phyloP scores from a whole-genome alignment of 495 filamentous ascomycete species.

The Copromyces sp. region DNA sequence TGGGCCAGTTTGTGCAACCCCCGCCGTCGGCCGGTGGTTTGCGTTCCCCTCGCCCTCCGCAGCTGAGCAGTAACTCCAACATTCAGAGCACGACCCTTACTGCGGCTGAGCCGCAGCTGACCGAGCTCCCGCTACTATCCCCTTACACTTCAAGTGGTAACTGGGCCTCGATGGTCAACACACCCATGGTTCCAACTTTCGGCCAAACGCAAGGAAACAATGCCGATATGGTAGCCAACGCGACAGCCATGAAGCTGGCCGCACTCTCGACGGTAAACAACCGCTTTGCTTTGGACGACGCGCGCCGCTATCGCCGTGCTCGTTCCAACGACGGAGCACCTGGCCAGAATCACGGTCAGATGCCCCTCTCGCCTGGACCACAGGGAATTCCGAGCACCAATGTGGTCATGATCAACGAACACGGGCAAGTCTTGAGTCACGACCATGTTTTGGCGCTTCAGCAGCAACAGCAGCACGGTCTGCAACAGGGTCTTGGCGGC shows the following conservation, averaged over 20 bases:
- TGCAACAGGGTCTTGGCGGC: slow-evolving; percentile 51
- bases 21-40: slow-evolving; percentile 69
- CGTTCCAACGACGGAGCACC: slow-evolving; percentile 75
- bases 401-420: slow-evolving; percentile 82
- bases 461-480: slow-evolving; percentile 35
- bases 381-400: slow-evolving; percentile 49
- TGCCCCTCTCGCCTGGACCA: slow-evolving; percentile 35
- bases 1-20: slow-evolving; percentile 93
- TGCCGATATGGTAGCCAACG: slow-evolving; percentile 97
- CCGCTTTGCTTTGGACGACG: slow-evolving; percentile 91
- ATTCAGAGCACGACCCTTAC: slow-evolving; percentile 77
- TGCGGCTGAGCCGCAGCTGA: slow-evolving; percentile 52
- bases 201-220: slow-evolving; percentile 43
- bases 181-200: slow-evolving; percentile 88
- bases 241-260: slow-evolving; percentile 97
- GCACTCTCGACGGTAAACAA: slow-evolving; percentile 97
- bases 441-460: slow-evolving; percentile 84
- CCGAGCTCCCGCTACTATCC: slow-evolving; percentile 74
- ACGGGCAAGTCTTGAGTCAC: slow-evolving; percentile 73
- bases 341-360: slow-evolving; percentile 24
- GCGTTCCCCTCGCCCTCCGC: slow-evolving; percentile 65
- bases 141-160: slow-evolving; percentile 82
- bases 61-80: slow-evolving; percentile 52
- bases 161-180: slow-evolving; percentile 98
- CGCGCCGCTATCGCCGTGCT: slow-evolving; percentile 83